Base-by-base conservation (phyloP, 2,329 filamentous ascomycete species). In the Trichophaea hybrida region DNA sequence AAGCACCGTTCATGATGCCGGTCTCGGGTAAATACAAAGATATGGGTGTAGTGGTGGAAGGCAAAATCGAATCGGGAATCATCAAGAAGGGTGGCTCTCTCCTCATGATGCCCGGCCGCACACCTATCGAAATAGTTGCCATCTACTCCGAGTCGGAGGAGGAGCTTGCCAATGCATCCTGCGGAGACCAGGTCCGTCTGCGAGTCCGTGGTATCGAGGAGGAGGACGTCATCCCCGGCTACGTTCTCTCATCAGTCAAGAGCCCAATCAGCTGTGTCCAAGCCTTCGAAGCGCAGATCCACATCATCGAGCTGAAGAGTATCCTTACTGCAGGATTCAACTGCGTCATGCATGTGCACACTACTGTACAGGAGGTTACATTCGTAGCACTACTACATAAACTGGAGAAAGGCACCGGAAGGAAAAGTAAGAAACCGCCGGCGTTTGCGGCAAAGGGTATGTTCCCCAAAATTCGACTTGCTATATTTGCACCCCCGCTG, bases 1-100 rank as follows among this genome's bases (percentile, higher is more conserved):
- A 95, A 69, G 93, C 93, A 1, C 91, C 93, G 7, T 97, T 98
- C 79, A 97, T 98, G 93, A 96, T 98, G 90, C 87, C 93, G 6
- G 80, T 98, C 65, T 87, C 86, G 65, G 88, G 88, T 74, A 98
- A 98, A 75, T 98, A 97, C 77, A 82, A 86, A 69, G 94, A 98
- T 72, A 85, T 98, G 79, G 93, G 93, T 69, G 98, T 93, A 63
- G 89, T 98, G 80, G 81, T 96, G 46, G 94, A 98, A 75, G 93
- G 93, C 67, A 95, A 96, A 78, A 86, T 98, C 66, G 93, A 98
- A 74, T 86, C 90, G 15, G 91, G 89, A 72, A 86, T 96, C 51
- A 78, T 94, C 72, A 93, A 93, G 78, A 97, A 97, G 79, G 84
- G 84, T 63, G 83, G 85, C 75, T 82, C 75, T 62, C 82, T 94